Conservation (phyloP, 2,329 filamentous ascomycete genomes). For the Curvularia sp. region DNA sequence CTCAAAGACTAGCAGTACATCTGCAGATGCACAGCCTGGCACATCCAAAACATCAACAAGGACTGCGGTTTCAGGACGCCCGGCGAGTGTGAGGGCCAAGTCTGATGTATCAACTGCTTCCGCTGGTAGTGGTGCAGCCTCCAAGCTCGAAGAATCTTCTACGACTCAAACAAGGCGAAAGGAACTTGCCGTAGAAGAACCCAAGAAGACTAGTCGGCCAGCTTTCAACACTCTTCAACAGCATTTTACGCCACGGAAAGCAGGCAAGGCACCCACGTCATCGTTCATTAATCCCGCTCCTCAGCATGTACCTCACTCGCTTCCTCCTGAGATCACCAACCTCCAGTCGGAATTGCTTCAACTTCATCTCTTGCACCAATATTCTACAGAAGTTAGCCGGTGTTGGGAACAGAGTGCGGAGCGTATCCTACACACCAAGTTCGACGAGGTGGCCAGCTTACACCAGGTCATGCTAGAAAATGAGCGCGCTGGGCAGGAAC, state of each 20-base stretch:
- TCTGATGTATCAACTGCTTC: conserved; percentile 22
- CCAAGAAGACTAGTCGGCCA: conserved; percentile 37
- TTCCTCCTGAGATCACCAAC: conserved; percentile 41
- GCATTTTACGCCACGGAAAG: conserved; percentile 51
- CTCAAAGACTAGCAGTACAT: conserved; percentile 14
- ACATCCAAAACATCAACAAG: conserved; percentile 30
- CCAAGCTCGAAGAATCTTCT: conserved; percentile 22
- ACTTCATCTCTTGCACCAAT: conserved; percentile 47
- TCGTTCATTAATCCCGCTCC: conserved; percentile 46
- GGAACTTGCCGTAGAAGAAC: conserved; percentile 33
- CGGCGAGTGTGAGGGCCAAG: conserved; percentile 34
- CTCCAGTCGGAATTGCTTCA: conserved; percentile 52
- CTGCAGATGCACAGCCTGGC: conserved; percentile 19
- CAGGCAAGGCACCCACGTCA: conserved; percentile 46
- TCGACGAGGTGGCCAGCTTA: conserved; percentile 49
- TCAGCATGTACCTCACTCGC: conserved; percentile 23
- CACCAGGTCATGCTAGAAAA: conserved; percentile 46
- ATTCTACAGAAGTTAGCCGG: conserved; percentile 29
- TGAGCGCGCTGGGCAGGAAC: conserved; percentile 48
- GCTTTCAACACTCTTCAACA: conserved; percentile 52
- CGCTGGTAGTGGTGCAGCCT: conserved; percentile 13
- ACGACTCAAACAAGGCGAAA: conserved; percentile 25
- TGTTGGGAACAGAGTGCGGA: conserved; percentile 48
- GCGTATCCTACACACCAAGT: conserved; percentile 38
- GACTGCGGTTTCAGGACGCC: conserved; percentile 36